Percentiles rank a stretch among this genome's conserved stretches.
These are phyloP conservation scores for Pycnococcus provasolii DNA, from an alignment of 139 green algal genomes.

Conservation along the genomic window DNA sequence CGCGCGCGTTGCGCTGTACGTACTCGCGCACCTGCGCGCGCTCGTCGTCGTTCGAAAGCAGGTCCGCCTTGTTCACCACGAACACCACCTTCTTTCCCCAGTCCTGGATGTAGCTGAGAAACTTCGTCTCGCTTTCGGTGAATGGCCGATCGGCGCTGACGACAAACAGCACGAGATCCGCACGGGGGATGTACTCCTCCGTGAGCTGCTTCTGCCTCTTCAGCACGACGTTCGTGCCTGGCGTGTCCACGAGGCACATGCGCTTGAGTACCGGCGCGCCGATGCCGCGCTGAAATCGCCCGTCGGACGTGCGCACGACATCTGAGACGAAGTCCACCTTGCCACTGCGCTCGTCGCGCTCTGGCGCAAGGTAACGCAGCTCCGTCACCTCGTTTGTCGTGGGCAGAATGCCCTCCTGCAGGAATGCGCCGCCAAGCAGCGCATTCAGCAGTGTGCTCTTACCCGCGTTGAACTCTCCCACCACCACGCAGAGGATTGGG, in stretches of 20 bases:
- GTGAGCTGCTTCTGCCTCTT: slow-evolving; percentile 93
- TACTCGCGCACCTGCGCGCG: slow-evolving; percentile 57
- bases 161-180: slow-evolving; percentile 95
- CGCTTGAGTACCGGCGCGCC: slow-evolving; percentile 26
- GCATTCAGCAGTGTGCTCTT: slow-evolving; percentile 91
- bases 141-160: slow-evolving; percentile 80
- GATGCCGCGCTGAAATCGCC: no score
- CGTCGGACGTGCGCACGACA: no score
- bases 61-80: slow-evolving; percentile 92
- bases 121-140: slow-evolving; percentile 76
- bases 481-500: slow-evolving; percentile 75
- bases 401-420: slow-evolving; percentile 85
- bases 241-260: slow-evolving; percentile 93
- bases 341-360: no score
- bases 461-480: slow-evolving; percentile 88
- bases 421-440: slow-evolving; percentile 63
- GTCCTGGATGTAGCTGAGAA: slow-evolving; percentile 42
- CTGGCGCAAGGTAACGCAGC: slow-evolving; percentile 47
- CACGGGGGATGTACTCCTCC: slow-evolving; percentile 93
- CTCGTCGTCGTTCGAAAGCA: slow-evolving; percentile 51
- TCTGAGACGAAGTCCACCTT: no score
- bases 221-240: slow-evolving; percentile 93
- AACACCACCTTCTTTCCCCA: slow-evolving; percentile 99
- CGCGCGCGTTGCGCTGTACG: slow-evolving; percentile 58
- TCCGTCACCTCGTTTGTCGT: slow-evolving; percentile 98